Conservation (phyloP, 768 basidiomycete species). For the Hypsizygus marmoreus region DNA sequence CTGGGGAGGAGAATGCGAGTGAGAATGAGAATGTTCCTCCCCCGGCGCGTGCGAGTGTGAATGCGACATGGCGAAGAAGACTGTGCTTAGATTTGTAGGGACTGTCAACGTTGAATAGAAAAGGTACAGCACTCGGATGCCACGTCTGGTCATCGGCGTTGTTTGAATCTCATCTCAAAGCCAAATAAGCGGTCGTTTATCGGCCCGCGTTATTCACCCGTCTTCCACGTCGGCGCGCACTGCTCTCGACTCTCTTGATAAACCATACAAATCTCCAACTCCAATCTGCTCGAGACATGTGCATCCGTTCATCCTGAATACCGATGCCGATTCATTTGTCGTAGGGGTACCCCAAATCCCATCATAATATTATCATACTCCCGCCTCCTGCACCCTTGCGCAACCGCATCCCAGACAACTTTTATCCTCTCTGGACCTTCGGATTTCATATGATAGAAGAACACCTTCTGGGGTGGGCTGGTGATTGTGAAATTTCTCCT, state of each 20-base stretch:
- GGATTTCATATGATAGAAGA: too few species aligned
- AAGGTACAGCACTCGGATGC: constrained; percentile 7
- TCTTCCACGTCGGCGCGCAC: constrained; percentile 6
- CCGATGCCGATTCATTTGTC: too few species aligned
- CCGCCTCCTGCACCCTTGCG: too few species aligned
- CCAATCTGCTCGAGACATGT: too few species aligned
- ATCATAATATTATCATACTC: too few species aligned
- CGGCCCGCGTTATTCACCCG: constrained; percentile 1
- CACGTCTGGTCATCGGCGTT: constrained; percentile 16
- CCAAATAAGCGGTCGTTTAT: neutral
- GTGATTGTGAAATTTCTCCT: too few species aligned
- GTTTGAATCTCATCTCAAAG: constrained; percentile 5
- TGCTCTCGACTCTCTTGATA: neutral
- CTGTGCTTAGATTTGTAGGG: neutral
- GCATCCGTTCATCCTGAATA: too few species aligned
- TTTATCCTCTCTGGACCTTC: too few species aligned
- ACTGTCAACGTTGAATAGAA: neutral
- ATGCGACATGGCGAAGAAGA: constrained; percentile 56
- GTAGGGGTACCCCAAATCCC: too few species aligned
- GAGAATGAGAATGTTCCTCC: constrained; percentile 50
- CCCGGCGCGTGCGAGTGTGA: constrained; percentile 64
- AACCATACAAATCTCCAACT: too few species aligned
- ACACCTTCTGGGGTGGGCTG: too few species aligned
- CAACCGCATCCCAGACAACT: too few species aligned
- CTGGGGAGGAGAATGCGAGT: constrained; percentile 40